These are phyloP conservation scores for Nephelium lappaceum DNA, from an alignment of 345 rosid genomes.

Conservation along the genomic window DNA sequence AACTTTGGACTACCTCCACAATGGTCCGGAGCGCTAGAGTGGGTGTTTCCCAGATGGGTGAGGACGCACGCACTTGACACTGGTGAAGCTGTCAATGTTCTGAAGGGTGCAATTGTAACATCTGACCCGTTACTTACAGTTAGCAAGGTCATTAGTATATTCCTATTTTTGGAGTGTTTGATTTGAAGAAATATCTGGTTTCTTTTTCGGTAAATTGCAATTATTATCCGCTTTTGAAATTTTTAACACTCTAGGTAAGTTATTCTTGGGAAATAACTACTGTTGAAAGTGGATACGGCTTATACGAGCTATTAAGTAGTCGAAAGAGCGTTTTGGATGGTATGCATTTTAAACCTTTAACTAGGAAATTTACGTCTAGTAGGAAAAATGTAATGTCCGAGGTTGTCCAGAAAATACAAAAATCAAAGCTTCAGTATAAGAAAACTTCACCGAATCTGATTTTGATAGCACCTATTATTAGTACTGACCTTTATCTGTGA, in stretches of 20 bases:
- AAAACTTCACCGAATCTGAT: background rate
- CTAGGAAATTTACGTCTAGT: background rate
- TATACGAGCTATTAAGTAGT: constrained; percentile 68
- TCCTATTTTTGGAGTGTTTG: background rate
- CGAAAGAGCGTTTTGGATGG: constrained; percentile 77
- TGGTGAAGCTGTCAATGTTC: constrained; percentile 92
- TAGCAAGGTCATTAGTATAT: no score
- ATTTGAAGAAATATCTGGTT: background rate
- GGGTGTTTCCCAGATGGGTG: constrained; percentile 98
- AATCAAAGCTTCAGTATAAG: background rate
- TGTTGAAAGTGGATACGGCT: constrained; percentile 90
- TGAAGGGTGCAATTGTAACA: constrained; percentile 95
- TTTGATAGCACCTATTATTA: background rate
- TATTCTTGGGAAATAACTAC: constrained; percentile 98
- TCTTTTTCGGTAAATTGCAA: background rate
- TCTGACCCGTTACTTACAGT: no score
- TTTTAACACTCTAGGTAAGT: background rate
- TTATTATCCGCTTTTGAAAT: background rate
- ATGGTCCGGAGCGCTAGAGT: constrained; percentile 90
- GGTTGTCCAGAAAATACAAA: background rate
- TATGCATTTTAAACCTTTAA: constrained; percentile 31
- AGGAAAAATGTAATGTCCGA: background rate
- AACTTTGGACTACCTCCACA: constrained; percentile 78
- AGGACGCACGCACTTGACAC: constrained; percentile 99
- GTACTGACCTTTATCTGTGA: background rate